phyloP scores from a whole-genome alignment of 2,329 filamentous ascomycete species.

The Neophaeococcomyces mojaviensis region DNA sequence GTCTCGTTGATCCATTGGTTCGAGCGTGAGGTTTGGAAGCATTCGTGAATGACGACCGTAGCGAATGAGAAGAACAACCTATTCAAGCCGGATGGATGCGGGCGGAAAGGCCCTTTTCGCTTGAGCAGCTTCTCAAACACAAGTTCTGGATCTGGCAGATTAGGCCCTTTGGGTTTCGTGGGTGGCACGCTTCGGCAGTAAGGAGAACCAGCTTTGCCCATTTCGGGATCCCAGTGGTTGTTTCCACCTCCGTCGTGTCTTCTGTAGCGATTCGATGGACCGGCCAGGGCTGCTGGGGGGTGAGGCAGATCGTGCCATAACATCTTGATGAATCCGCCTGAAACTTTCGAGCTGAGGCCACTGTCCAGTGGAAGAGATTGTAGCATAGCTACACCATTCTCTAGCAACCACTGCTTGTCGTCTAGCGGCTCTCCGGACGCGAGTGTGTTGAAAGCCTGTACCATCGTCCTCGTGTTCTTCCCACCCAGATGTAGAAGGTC shows the following conservation, averaged over 20 bases:
- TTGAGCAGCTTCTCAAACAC: conserved; percentile 39
- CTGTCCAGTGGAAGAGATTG: conserved; percentile 45
- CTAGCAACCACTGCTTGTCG: conserved; percentile 42
- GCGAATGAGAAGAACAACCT: conserved; percentile 43
- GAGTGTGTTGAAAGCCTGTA: conserved; percentile 35
- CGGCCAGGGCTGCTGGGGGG: conserved; percentile 40
- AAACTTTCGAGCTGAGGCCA: conserved; percentile 40
- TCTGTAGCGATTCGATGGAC: conserved; percentile 39
- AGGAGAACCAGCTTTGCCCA: conserved; percentile 46
- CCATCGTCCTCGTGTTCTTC: conserved; percentile 34
- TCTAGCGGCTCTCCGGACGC: conserved; percentile 40
- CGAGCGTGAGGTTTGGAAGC: conserved; percentile 37
- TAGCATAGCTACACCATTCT: conserved; percentile 47
- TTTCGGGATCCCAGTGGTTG: conserved; percentile 44
- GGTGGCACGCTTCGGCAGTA: conserved; percentile 41
- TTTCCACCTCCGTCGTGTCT: conserved; percentile 40
- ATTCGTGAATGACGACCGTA: conserved; percentile 43
- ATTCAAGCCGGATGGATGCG: conserved; percentile 40
- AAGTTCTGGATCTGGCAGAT: conserved; percentile 41
- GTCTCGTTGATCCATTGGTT: conserved; percentile 41
- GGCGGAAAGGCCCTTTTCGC: conserved; percentile 33
- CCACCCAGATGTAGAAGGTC: conserved; percentile 34
- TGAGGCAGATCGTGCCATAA: conserved; percentile 48
- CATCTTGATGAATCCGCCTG: conserved; percentile 46
- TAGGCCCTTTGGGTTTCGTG: conserved; percentile 43